Conservation (phyloP, 2,329 filamentous ascomycete genomes). For the Penicillium capsulatum region DNA sequence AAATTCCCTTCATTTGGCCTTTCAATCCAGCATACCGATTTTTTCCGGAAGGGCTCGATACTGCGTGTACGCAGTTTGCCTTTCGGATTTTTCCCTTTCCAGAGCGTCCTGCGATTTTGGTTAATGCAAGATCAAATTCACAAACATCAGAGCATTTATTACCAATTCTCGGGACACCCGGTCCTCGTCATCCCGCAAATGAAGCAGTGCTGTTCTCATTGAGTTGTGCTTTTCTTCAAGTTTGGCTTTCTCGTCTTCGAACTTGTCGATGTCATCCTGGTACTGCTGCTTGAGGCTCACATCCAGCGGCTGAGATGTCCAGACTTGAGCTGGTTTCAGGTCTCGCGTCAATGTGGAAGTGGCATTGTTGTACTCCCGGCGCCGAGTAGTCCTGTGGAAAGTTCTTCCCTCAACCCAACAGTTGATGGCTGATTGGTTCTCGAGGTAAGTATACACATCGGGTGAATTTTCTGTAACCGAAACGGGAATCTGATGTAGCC, state of each 20-base stretch:
- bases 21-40: slow-evolving; percentile 55
- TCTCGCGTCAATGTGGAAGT: slow-evolving; percentile 64
- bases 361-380: slow-evolving; percentile 75
- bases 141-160: slow-evolving; percentile 11
- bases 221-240: slow-evolving; percentile 26
- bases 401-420: slow-evolving; percentile 67
- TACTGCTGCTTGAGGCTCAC: slow-evolving; percentile 54
- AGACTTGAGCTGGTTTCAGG: slow-evolving; percentile 61
- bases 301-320: slow-evolving; percentile 76
- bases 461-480: slow-evolving; percentile 60
- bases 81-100: slow-evolving; percentile 58
- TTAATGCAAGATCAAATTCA: slow-evolving; percentile 10
- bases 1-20: neutral
- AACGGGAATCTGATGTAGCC: slow-evolving; percentile 65
- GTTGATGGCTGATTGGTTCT: slow-evolving; percentile 52
- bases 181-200: slow-evolving; percentile 20
- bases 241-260: slow-evolving; percentile 42
- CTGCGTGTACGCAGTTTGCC: slow-evolving; percentile 62
- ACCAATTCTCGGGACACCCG: slow-evolving; percentile 43
- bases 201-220: slow-evolving; percentile 27
- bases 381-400: slow-evolving; percentile 61
- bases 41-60: slow-evolving; percentile 67
- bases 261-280: slow-evolving; percentile 46
- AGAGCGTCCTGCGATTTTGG: slow-evolving; percentile 24
- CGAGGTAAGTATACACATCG: slow-evolving; percentile 63